Evolutionary conservation across 768 basidiomycete genomes (phyloP).

Genomic region (Termitomyces sp.): DNA sequence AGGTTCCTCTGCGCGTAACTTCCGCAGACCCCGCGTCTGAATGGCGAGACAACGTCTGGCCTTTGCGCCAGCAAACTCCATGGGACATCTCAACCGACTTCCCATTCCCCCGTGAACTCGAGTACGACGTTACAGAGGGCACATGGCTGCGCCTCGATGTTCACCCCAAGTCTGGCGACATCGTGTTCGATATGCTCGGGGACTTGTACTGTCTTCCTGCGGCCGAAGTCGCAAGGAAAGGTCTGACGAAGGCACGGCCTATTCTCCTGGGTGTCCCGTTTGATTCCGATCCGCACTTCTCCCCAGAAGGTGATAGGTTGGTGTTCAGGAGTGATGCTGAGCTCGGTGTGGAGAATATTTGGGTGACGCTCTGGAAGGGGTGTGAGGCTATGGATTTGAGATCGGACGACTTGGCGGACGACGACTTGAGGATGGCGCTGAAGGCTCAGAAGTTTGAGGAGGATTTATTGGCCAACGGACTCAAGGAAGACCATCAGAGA

Average conservation of each 20-base stretch:
- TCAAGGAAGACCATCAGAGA: conserved; percentile 46
- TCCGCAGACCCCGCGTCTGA: conserved; percentile 29
- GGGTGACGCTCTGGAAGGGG: conserved; percentile 65
- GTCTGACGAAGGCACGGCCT: conserved; percentile 45
- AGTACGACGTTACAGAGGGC: conserved; percentile 69
- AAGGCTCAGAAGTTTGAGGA: conserved; percentile 38
- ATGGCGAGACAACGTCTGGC: conserved; percentile 56
- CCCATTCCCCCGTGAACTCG: conserved; percentile 58
- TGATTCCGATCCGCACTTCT: conserved; percentile 73
- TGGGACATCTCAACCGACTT: conserved; percentile 82
- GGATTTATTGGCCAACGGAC: conserved; percentile 40
- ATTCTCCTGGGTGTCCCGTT: conserved; percentile 63
- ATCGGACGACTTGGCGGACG: conserved; percentile 19
- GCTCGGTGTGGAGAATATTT: conserved; percentile 72
- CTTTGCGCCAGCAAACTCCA: conserved; percentile 50
- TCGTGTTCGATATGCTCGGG: conserved; percentile 73
- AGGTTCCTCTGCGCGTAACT: conserved; percentile 14
- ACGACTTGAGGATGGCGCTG: conserved; percentile 32
- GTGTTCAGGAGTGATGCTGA: conserved; percentile 73
- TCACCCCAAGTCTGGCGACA: conserved; percentile 63
- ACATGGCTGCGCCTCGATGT: conserved; percentile 77
- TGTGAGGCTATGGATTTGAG: conserved; percentile 59
- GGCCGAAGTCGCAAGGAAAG: conserved; percentile 20
- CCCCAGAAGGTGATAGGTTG: conserved; percentile 58
- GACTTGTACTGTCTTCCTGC: conserved; percentile 71